Evolutionary conservation across 2,329 filamentous ascomycete genomes (phyloP).

Genomic region (Pseudocercospora pini-densiflorae): DNA sequence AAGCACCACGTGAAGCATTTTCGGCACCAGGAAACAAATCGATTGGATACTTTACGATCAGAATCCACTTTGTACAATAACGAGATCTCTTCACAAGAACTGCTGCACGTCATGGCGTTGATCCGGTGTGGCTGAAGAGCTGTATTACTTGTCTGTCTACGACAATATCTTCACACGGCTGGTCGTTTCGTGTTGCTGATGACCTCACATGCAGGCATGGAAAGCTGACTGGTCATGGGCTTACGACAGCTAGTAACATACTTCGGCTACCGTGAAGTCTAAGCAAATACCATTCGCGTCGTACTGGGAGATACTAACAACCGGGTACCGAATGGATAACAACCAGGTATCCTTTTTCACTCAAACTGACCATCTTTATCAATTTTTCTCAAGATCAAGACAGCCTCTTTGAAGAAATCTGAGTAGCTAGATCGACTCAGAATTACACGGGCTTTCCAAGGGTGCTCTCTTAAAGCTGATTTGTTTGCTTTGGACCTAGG

Average conservation of each 20-base stretch:
- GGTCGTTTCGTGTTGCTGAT: background rate
- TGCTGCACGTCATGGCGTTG: background rate
- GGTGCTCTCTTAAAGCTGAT: too few species aligned
- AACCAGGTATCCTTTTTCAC: too few species aligned
- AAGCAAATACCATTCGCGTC: background rate
- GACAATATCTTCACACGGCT: background rate
- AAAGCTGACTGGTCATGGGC: background rate
- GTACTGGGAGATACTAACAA: too few species aligned
- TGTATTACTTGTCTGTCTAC: background rate
- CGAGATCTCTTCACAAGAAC: background rate
- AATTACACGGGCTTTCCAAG: too few species aligned
- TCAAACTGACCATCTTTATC: too few species aligned
- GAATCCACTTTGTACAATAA: background rate
- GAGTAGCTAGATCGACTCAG: too few species aligned
- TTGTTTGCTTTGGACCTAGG: too few species aligned
- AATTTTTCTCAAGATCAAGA: too few species aligned
- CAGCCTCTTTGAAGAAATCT: too few species aligned
- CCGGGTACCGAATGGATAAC: too few species aligned
- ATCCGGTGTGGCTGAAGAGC: background rate
- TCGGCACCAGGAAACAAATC: background rate
- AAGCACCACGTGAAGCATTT: background rate
- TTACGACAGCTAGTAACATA: background rate
- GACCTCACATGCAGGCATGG: conserved; percentile 6
- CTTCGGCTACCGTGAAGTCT: background rate
- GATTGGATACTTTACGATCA: background rate